Evolutionary conservation across 768 basidiomycete genomes (phyloP).

Genomic region (Fomitopsis pulvina): DNA sequence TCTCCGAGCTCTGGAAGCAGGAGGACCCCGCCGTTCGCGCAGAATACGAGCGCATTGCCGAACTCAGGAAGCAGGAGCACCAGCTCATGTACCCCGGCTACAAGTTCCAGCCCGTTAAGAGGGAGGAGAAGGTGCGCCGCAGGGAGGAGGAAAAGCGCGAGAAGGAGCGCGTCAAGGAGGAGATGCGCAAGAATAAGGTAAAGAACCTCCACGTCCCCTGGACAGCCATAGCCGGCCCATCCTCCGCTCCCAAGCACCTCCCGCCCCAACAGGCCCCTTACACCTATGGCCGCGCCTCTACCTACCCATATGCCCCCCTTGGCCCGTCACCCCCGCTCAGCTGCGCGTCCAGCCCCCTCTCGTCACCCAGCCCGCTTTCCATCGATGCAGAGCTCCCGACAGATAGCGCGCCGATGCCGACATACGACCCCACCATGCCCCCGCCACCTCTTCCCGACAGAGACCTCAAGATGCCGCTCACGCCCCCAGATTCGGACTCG

Average conservation of each 20-base stretch:
- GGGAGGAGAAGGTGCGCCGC: constrained; percentile 12
- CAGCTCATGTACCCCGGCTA: constrained; percentile 18
- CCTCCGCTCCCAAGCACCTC: background rate
- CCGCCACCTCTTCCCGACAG: background rate
- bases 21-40: background rate
- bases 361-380: background rate
- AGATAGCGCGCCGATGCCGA: background rate
- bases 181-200: constrained; percentile 4
- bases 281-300: background rate
- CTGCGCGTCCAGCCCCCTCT: background rate
- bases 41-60: constrained; percentile 14
- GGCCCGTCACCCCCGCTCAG: constrained; percentile 4
- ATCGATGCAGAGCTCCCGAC: background rate
- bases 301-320: background rate
- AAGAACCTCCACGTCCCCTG: background rate
- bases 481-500: background rate
- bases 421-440: background rate
- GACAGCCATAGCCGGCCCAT: background rate
- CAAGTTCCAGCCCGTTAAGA: constrained; percentile 20
- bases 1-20: constrained; percentile 4
- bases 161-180: constrained; percentile 8
- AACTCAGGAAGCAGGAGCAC: constrained; percentile 19
- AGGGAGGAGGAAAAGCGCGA: constrained; percentile 5
- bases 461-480: background rate
- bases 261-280: background rate